Evolutionary conservation across 768 basidiomycete genomes (phyloP), one percentile per base, ranked within the genome.

Genomic region (Naganishia kalamii): DNA sequence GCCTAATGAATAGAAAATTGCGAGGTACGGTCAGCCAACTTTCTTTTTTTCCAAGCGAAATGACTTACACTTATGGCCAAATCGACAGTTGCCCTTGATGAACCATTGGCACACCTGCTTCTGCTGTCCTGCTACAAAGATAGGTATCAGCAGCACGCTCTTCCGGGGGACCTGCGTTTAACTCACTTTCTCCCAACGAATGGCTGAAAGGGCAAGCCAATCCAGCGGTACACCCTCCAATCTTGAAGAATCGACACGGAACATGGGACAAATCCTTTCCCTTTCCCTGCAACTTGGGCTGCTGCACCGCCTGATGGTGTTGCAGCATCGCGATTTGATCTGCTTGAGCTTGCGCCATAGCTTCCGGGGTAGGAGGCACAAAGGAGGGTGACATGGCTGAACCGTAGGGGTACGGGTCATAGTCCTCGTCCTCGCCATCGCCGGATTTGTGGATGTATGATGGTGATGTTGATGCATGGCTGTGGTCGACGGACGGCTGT

Each of bases 141-240:
- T 5, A 19, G 48, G 48, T 50, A 23, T 15, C 48, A 13, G 29
- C 19, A 50, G 25, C 5, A n/a, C 48, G n/a, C n/a, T n/a, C n/a
- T n/a, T n/a, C n/a, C n/a, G n/a, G n/a, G n/a, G n/a, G n/a, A n/a
- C n/a, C n/a, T n/a, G n/a, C n/a, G n/a, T n/a, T n/a, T n/a, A n/a
- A 74, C 69, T 68, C 88, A 30, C 90, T 86, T 70, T 91, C 89
- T 65, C 83, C 79, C 6, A 82, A 72, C 65, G 77, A 75, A 78
- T 98, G 94, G 30, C 92, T 92, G 83, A 98, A 98, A n/a, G 90
- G 91, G 77, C 94, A 98, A 2, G 89, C 88, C 3, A 89, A 81
- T 35, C 93, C 93, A 11, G 93, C 93, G 4, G 92, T 94, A 79
- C 93, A 98, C 13, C 86, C 87, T 35, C 92, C 91, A 17, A 68